These are phyloP conservation scores for Saprolegnia parasitica DNA, from an alignment of 352 stramenopile genomes.

Conservation along the genomic window DNA sequence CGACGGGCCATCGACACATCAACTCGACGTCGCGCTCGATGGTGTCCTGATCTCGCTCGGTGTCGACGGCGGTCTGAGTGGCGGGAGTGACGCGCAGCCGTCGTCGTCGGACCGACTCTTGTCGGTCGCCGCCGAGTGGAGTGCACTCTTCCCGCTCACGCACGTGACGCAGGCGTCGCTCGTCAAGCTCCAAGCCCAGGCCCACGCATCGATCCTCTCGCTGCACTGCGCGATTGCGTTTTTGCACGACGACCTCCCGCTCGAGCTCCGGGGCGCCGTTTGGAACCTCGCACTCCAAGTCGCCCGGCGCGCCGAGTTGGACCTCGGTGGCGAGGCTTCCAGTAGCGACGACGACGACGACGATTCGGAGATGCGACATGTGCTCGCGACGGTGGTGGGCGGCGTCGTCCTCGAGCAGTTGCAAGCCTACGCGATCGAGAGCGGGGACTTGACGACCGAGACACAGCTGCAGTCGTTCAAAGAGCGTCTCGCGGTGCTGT, in stretches of 20 bases:
- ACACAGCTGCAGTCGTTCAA: constrained; percentile 49
- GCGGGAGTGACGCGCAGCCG: constrained; percentile 35
- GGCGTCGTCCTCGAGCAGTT: constrained; percentile 56
- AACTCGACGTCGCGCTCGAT: constrained; percentile 59
- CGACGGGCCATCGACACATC: constrained; percentile 39
- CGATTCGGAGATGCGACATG: too few species aligned
- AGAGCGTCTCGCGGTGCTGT: constrained; percentile 54
- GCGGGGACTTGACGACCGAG: constrained; percentile 27
- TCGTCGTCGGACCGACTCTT: constrained; percentile 57
- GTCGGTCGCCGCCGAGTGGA: constrained; percentile 56
- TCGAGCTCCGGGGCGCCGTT: constrained; percentile 19
- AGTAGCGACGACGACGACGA: constrained; percentile 66
- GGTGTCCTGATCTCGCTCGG: constrained; percentile 48
- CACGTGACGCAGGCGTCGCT: constrained; percentile 38
- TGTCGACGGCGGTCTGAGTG: constrained; percentile 49
- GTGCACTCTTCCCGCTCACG: constrained; percentile 31
- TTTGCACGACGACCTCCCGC: background rate
- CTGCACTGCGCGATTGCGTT: constrained; percentile 9
- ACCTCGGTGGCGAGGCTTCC: constrained; percentile 24
- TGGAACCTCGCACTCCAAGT: constrained; percentile 18
- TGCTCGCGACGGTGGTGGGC: constrained; percentile 42
- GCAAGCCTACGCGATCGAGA: constrained; percentile 49
- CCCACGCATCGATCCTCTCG: background rate
- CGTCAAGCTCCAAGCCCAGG: constrained; percentile 51
- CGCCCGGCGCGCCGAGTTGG: background rate